These are phyloP conservation scores for Urochloa ruziziensis DNA, from an alignment of 176 grass and related monocot genomes.

Conservation along the genomic window DNA sequence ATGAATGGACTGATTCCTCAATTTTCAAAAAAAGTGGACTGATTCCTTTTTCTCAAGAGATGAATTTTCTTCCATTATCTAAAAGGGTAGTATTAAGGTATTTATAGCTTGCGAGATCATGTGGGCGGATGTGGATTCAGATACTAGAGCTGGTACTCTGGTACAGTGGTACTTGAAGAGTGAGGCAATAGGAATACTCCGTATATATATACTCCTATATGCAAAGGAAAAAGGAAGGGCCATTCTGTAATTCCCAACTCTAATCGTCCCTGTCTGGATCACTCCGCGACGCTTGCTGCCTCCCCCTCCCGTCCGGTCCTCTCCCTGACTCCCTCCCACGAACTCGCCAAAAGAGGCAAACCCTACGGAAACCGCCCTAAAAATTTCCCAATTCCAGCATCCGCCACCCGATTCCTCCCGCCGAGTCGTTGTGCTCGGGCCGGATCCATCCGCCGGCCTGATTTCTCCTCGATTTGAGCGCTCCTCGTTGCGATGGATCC, in stretches of 20 bases:
- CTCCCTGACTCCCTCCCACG: not conserved
- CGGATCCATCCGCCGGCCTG: slow-evolving; percentile 2
- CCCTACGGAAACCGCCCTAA: not conserved
- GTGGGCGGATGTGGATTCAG: too few species aligned
- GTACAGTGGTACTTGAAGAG: too few species aligned
- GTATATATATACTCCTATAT: too few species aligned
- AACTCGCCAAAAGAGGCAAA: slow-evolving; percentile 13
- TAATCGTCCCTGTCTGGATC: slow-evolving; percentile 2
- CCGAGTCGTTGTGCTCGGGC: not conserved
- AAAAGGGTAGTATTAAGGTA: too few species aligned
- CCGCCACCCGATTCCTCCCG: not conserved
- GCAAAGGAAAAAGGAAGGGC: not conserved
- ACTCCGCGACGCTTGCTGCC: not conserved
- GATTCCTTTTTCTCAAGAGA: too few species aligned
- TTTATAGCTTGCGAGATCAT: too few species aligned
- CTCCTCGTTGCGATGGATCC: slow-evolving; percentile 52
- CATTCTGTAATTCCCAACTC: slow-evolving; percentile 28
- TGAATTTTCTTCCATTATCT: too few species aligned
- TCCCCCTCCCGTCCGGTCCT: not conserved
- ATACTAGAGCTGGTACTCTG: too few species aligned
- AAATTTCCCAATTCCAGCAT: slow-evolving; percentile 19
- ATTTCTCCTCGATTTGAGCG: not conserved
- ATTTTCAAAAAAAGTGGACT: too few species aligned
- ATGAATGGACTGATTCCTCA: too few species aligned
- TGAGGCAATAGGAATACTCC: too few species aligned